Conservation (phyloP, 768 basidiomycete species). For the Austroboletus eburneus region DNA sequence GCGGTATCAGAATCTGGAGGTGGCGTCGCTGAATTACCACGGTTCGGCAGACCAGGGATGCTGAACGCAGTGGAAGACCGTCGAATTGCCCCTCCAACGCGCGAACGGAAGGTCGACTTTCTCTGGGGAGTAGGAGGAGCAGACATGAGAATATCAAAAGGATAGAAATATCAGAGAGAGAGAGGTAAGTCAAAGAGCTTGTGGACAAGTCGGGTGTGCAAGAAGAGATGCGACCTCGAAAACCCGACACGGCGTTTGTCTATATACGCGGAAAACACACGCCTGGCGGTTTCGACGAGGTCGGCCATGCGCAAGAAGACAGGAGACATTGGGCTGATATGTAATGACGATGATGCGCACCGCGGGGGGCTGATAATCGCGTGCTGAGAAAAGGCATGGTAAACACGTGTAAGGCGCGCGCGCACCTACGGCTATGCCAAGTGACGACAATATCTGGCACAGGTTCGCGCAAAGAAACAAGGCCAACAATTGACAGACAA, state of each 20-base stretch:
- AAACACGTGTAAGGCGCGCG: slow-evolving; percentile 27
- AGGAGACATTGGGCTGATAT: slow-evolving; percentile 18
- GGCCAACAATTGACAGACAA: slow-evolving; percentile 1
- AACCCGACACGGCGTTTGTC: slow-evolving; percentile 19
- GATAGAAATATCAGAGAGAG: slow-evolving; percentile 6
- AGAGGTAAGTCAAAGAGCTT: slow-evolving; percentile 7
- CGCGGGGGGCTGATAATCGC: slow-evolving; percentile 32
- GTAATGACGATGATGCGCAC: slow-evolving; percentile 26
- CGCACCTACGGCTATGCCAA: slow-evolving; percentile 6
- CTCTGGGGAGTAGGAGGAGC: slow-evolving; percentile 32
- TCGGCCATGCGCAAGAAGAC: slow-evolving; percentile 27
- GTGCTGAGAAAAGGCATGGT: slow-evolving; percentile 27
- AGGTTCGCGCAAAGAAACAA: slow-evolving; percentile 12
- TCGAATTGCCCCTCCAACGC: slow-evolving; percentile 57
- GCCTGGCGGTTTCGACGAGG: slow-evolving; percentile 37
- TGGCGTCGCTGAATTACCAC: slow-evolving; percentile 22
- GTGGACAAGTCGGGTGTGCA: slow-evolving; percentile 15
- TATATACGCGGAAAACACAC: slow-evolving; percentile 26
- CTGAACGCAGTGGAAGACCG: slow-evolving; percentile 56
- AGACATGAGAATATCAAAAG: slow-evolving; percentile 17
- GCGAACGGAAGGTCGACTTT: slow-evolving; percentile 46
- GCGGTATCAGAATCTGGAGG: slow-evolving; percentile 27
- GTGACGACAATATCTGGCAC: slow-evolving; percentile 6
- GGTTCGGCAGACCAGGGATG: slow-evolving; percentile 35
- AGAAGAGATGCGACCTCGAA: slow-evolving; percentile 16